Percentiles rank a stretch among this genome's conserved stretches.
phyloP scores from a whole-genome alignment of 129 eudicot genomes.

The Chrysanthemum makinoi region DNA sequence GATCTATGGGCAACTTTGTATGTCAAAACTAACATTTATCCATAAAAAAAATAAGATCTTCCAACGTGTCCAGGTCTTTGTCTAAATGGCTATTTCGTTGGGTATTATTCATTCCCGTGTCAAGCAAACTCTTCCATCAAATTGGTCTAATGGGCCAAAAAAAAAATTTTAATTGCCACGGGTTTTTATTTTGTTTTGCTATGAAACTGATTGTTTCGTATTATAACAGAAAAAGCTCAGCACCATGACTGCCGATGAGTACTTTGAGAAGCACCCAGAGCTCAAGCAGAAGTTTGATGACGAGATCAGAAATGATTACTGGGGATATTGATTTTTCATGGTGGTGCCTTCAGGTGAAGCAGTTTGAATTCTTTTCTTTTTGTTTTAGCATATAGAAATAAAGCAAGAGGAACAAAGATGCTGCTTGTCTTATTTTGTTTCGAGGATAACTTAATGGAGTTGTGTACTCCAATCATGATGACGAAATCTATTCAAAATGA shows the following conservation, averaged over 20 bases:
- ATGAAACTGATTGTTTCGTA: background rate
- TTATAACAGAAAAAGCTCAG: conserved; percentile 63
- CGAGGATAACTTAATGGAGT: conserved; percentile 24
- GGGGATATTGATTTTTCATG: conserved; percentile 68
- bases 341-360: conserved; percentile 16
- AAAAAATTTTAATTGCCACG: background rate
- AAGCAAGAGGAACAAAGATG: conserved; percentile 31
- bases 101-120: too few species aligned
- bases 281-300: conserved; percentile 90
- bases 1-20: background rate
- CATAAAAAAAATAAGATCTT: too few species aligned
- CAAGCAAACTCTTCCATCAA: background rate
- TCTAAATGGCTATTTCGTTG: too few species aligned
- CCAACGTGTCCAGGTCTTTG: background rate
- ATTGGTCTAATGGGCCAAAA: background rate
- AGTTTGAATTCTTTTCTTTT: conserved; percentile 14
- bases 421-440: conserved; percentile 19
- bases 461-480: conserved; percentile 23
- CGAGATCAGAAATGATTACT: conserved; percentile 90
- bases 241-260: conserved; percentile 99
- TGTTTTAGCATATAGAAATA: conserved; percentile 37
- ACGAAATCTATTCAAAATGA: conserved; percentile 11
- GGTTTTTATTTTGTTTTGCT: background rate
- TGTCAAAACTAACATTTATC: background rate
- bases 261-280: conserved; percentile 94